A percentile compares a stretch with the other conserved stretches of the same genome.
Conservation (phyloP, 805 yeast genomes). For the Myxozyma geophila region DNA sequence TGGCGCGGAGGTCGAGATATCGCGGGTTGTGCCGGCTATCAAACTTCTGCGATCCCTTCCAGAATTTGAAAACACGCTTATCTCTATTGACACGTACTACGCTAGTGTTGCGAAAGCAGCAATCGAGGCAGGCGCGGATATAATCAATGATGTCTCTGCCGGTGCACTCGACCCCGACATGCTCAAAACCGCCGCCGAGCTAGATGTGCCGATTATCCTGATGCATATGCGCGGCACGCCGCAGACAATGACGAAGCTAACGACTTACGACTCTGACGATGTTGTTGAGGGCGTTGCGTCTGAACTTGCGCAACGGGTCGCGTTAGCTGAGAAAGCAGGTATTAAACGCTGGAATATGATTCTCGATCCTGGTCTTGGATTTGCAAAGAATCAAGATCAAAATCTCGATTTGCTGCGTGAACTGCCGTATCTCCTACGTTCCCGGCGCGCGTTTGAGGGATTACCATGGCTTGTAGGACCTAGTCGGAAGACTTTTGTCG, state of each 20-base stretch:
- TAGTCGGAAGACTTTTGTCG: constrained; percentile 85
- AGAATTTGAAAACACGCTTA: constrained; percentile 50
- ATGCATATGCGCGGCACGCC: constrained; percentile 88
- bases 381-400: constrained; percentile 81
- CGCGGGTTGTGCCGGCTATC: constrained; percentile 72
- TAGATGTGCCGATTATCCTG: constrained; percentile 72
- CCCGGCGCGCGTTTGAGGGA: constrained; percentile 38
- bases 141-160: constrained; percentile 87
- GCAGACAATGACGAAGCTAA: constrained; percentile 65
- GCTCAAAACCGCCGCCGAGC: constrained; percentile 68
- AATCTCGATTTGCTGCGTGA: constrained; percentile 65
- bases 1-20: constrained; percentile 65
- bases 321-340: constrained; percentile 63
- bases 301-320: constrained; percentile 64
- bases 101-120: constrained; percentile 72
- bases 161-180: constrained; percentile 72
- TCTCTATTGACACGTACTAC: constrained; percentile 90
- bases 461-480: constrained; percentile 72
- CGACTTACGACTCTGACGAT: constrained; percentile 52
- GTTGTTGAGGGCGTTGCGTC: constrained; percentile 62
- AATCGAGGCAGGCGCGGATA: constrained; percentile 79
- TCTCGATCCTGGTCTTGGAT: constrained; percentile 94
- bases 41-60: constrained; percentile 56
- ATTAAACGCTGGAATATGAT: constrained; percentile 88
- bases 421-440: constrained; percentile 37